Conservation (phyloP, 2,329 filamentous ascomycete genomes). For the Venturia aucupariae region DNA sequence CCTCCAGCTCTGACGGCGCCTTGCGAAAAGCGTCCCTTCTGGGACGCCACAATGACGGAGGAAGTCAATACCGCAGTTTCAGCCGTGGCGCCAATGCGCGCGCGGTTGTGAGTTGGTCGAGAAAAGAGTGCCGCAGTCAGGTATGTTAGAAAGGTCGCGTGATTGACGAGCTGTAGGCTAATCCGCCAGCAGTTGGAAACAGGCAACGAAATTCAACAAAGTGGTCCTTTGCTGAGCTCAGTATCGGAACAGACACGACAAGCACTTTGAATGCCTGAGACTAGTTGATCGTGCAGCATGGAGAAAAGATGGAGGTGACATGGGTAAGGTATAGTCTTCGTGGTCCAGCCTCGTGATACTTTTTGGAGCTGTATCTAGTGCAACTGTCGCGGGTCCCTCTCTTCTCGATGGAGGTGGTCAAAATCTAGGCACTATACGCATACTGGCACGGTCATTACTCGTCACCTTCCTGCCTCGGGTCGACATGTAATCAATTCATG, state of each 20-base stretch:
- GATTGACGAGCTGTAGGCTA: background rate
- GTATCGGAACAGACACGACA: background rate
- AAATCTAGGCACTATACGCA: background rate
- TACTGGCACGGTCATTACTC: constrained; percentile 1
- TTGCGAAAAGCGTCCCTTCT: constrained; percentile 30
- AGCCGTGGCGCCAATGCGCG: constrained; percentile 23
- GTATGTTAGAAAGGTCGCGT: background rate
- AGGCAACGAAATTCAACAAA: background rate
- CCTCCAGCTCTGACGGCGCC: constrained; percentile 46
- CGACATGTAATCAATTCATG: constrained; percentile 28
- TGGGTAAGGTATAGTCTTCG: background rate
- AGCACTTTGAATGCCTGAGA: background rate
- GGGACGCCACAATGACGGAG: constrained; percentile 1
- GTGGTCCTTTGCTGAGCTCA: background rate
- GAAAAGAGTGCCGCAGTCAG: background rate
- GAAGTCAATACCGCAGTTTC: constrained; percentile 19
- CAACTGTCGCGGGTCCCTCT: background rate
- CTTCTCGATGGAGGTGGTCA: background rate
- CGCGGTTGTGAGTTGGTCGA: constrained; percentile 13
- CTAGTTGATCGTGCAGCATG: background rate
- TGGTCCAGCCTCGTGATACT: background rate
- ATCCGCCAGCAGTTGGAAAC: background rate
- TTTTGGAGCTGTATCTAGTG: background rate
- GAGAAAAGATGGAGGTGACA: background rate
- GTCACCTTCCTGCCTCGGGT: constrained; percentile 26